Percentiles rank a stretch among this genome's conserved stretches.
Evolutionary conservation across 306 rosid genomes (phyloP).

Genomic region (Gastrolobium villosum): DNA sequence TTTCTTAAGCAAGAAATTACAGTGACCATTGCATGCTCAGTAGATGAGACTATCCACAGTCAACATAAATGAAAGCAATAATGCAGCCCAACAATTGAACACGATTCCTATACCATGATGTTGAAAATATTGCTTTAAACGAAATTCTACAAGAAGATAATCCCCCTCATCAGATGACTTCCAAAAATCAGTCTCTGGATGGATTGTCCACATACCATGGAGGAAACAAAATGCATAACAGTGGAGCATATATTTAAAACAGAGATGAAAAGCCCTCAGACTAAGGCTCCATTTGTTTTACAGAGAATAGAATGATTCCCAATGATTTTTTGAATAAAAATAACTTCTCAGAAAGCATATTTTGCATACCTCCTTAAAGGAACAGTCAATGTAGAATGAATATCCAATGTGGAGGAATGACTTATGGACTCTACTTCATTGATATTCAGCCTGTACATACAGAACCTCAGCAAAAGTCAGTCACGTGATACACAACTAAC

Average conservation of each 20-base stretch:
- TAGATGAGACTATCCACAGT: neutral
- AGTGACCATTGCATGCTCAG: neutral
- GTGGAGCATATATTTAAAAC: conserved; percentile 16
- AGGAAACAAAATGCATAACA: conserved; percentile 28
- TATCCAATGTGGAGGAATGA: conserved; percentile 58
- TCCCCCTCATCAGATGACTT: neutral
- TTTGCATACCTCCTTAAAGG: conserved; percentile 78
- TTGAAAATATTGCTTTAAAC: conserved; percentile 8
- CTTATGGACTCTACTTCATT: conserved; percentile 56
- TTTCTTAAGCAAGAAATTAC: conserved; percentile 34
- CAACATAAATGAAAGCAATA: neutral
- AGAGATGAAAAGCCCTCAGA: conserved; percentile 20
- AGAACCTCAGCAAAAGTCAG: conserved; percentile 50
- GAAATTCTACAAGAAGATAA: conserved; percentile 20
- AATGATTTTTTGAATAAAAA: conserved; percentile 17
- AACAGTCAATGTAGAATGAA: conserved; percentile 66
- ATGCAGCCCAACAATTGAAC: conserved; percentile 14
- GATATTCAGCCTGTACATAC: conserved; percentile 60
- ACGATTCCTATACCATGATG: neutral
- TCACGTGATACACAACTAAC: conserved; percentile 24
- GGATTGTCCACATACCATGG: neutral
- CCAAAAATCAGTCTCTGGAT: neutral
- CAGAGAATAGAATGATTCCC: neutral
- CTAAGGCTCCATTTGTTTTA: conserved; percentile 8
- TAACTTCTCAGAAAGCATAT: conserved; percentile 15